A percentile compares a stretch with the other conserved stretches of the same genome.
phyloP scores from a whole-genome alignment of 2,329 filamentous ascomycete genomes.

The Talaromyces sp. region DNA sequence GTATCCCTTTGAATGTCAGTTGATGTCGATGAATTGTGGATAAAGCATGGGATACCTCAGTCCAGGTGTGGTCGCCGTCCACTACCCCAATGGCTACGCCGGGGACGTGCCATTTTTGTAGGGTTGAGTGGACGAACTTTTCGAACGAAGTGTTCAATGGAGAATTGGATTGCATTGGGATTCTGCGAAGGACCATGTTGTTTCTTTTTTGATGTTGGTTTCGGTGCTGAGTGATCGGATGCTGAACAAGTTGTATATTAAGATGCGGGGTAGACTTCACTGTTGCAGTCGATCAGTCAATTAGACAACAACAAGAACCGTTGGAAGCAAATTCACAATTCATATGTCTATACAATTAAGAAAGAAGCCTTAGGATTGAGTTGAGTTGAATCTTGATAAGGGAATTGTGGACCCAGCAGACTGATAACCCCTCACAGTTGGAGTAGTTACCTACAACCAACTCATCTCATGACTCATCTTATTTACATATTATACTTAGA shows the following conservation, averaged over 20 bases:
- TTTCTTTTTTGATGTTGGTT: not conserved
- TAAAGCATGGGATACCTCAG: conserved; percentile 10
- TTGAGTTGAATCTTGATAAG: not conserved
- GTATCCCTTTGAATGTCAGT: conserved; percentile 10
- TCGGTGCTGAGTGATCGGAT: not conserved
- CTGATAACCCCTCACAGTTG: not conserved
- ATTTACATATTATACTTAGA: not conserved
- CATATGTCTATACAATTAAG: too few relatives aligned
- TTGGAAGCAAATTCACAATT: too few relatives aligned
- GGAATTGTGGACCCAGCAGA: not conserved
- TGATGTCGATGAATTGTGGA: not conserved
- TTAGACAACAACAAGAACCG: not conserved
- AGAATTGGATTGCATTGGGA: not conserved
- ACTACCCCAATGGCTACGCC: conserved; percentile 15
- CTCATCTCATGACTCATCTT: not conserved
- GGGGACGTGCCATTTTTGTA: conserved; percentile 18
- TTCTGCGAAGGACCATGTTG: not conserved
- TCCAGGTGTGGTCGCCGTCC: conserved; percentile 17
- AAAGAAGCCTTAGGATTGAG: not conserved
- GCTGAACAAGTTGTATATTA: not conserved
- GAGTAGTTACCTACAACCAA: not conserved
- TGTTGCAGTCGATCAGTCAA: not conserved
- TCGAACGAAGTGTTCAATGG: conserved; percentile 12
- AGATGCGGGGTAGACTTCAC: not conserved
- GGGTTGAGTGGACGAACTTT: conserved; percentile 6